A percentile compares a stretch with the other conserved stretches of the same genome.
phyloP scores from a whole-genome alignment of 2,329 filamentous ascomycete genomes.

The Alternaria solani region DNA sequence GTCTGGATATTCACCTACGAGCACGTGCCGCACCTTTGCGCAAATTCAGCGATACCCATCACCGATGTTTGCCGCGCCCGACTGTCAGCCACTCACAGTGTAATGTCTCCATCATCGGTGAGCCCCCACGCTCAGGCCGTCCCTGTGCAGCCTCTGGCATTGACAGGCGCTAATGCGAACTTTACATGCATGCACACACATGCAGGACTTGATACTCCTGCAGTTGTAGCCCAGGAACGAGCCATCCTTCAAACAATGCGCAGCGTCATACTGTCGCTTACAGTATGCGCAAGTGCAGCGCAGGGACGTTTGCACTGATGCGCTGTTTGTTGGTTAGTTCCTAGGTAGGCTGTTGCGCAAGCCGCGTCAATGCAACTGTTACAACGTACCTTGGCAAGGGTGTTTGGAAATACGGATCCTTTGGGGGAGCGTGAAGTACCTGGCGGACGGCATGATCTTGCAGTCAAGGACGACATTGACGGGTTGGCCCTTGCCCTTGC shows the following conservation, averaged over 20 bases:
- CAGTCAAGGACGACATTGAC: neutral
- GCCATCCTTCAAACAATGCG: constrained; percentile 20
- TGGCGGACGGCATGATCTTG: constrained; percentile 10
- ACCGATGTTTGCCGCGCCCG: neutral
- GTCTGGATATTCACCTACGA: neutral
- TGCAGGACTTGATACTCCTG: constrained; percentile 16
- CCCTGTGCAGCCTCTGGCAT: neutral
- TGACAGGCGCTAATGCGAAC: constrained; percentile 17
- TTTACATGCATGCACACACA: constrained; percentile 7
- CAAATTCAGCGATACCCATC: neutral
- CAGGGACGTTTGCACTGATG: constrained; percentile 1
- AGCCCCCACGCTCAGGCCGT: neutral
- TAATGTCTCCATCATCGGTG: constrained; percentile 2
- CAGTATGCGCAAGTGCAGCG: constrained; percentile 4
- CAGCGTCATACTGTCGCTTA: constrained; percentile 10
- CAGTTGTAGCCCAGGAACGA: constrained; percentile 22
- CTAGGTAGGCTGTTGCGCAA: neutral
- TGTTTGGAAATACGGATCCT: constrained; percentile 6
- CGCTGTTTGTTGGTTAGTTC: constrained; percentile 10
- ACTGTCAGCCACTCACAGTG: constrained; percentile 13
- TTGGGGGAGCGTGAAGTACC: constrained; percentile 5
- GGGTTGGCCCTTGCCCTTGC: constrained; percentile 4
- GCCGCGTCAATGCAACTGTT: constrained; percentile 17
- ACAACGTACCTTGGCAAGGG: constrained; percentile 13
- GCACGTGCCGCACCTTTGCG: neutral